These are phyloP conservation scores for Heterobasidion parviporum DNA, from an alignment of 1,284 basidiomycete species.

Conservation along the genomic window DNA sequence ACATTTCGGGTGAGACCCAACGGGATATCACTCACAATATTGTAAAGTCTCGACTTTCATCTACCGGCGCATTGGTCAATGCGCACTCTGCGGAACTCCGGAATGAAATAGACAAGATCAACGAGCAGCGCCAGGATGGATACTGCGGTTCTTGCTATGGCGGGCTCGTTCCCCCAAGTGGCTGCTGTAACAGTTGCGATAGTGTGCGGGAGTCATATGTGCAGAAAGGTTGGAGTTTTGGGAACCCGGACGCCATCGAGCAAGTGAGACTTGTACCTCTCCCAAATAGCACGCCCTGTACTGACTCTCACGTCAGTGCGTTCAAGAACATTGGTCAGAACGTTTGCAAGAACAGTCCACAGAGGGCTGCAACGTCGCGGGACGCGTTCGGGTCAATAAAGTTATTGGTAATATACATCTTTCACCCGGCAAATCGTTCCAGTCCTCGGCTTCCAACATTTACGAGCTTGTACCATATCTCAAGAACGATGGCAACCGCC, in stretches of 20 bases:
- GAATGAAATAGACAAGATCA: constrained; percentile 80
- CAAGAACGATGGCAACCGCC: constrained; percentile 76
- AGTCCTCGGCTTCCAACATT: constrained; percentile 73
- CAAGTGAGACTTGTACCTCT: constrained; percentile 54
- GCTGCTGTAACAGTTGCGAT: constrained; percentile 97
- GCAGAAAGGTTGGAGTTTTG: constrained; percentile 92
- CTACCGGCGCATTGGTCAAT: constrained; percentile 52
- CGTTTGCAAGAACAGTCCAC: constrained; percentile 87
- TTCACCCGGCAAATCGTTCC: constrained; percentile 90
- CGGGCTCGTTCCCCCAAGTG: constrained; percentile 69
- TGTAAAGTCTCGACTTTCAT: constrained; percentile 72
- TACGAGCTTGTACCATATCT: constrained; percentile 97
- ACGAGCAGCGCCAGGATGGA: constrained; percentile 48
- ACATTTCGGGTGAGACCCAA: constrained; percentile 94
- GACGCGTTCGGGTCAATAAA: constrained; percentile 93
- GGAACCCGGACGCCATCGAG: constrained; percentile 85
- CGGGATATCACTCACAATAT: constrained; percentile 88
- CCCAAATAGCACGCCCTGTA: background rate
- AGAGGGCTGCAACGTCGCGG: constrained; percentile 93
- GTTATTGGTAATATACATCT: constrained; percentile 90
- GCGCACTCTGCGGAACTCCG: constrained; percentile 58
- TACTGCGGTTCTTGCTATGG: constrained; percentile 99
- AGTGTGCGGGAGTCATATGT: constrained; percentile 90
- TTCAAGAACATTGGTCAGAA: constrained; percentile 91
- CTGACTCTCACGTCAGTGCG: constrained; percentile 50